Conservation (phyloP, 495 filamentous ascomycete species). For the Aspergillus haitiensis region DNA sequence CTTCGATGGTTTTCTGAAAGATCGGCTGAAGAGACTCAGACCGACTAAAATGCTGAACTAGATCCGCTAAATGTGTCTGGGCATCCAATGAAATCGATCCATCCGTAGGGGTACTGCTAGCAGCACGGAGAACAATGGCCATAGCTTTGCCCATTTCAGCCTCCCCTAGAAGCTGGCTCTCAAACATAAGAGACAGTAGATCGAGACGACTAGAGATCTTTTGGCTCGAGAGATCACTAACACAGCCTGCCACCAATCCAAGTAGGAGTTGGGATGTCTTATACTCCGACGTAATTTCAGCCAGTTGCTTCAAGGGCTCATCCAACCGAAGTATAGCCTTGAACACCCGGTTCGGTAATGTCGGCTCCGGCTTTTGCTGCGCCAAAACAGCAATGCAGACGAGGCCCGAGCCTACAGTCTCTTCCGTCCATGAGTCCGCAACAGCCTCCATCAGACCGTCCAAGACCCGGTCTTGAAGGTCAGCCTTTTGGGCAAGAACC, state of each 20-base stretch:
- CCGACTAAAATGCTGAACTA: conserved; percentile 61
- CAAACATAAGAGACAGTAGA: conserved; percentile 60
- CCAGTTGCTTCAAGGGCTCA: conserved; percentile 55
- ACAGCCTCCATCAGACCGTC: conserved; percentile 84
- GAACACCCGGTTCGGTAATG: conserved; percentile 64
- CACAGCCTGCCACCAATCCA: conserved; percentile 65
- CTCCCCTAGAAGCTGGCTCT: conserved; percentile 59
- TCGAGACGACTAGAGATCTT: conserved; percentile 56
- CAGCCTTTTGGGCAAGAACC: conserved; percentile 77
- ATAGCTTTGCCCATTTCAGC: conserved; percentile 61
- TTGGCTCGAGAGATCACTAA: conserved; percentile 63
- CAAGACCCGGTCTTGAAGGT: conserved; percentile 71
- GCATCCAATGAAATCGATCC: conserved; percentile 47
- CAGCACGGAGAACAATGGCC: conserved; percentile 56
- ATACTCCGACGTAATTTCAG: conserved; percentile 62
- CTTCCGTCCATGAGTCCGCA: conserved; percentile 67
- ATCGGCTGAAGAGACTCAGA: conserved; percentile 53
- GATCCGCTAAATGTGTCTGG: conserved; percentile 61
- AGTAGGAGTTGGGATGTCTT: conserved; percentile 71
- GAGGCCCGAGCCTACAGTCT: conserved; percentile 70
- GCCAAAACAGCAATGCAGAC: conserved; percentile 78
- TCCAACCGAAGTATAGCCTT: conserved; percentile 66
- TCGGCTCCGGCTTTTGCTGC: conserved; percentile 61
- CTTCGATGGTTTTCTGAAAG: conserved; percentile 58
- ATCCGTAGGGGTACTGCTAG: conserved; percentile 33